Evolutionary conservation across 495 filamentous ascomycete genomes (phyloP).

Genomic region (Astrothelium macrocarpum): DNA sequence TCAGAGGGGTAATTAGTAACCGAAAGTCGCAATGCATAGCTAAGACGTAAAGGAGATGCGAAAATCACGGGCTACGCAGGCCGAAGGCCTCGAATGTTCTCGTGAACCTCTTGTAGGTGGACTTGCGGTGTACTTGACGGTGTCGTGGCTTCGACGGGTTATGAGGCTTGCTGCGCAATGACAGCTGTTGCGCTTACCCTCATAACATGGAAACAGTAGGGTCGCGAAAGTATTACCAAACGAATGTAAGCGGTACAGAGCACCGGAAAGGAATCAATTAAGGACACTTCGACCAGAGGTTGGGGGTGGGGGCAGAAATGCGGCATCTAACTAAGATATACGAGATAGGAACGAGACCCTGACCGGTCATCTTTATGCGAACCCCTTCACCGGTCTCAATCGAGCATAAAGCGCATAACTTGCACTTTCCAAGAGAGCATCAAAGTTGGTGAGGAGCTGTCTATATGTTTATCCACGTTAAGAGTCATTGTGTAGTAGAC

Average conservation of each 20-base stretch:
- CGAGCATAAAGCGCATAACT: no score
- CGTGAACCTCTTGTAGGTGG: not conserved
- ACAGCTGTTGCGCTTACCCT: not conserved
- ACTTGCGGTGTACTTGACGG: not conserved
- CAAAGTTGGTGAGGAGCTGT: no score
- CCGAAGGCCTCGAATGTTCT: not conserved
- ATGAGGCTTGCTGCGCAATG: not conserved
- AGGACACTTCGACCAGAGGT: not conserved
- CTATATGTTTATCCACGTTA: no score
- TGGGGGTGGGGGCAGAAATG: not conserved
- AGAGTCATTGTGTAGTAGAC: no score
- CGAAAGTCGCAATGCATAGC: slow-evolving; percentile 8
- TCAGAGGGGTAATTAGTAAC: slow-evolving; percentile 8
- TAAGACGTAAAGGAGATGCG: not conserved
- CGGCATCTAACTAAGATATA: not conserved
- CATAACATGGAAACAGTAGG: not conserved
- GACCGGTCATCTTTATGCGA: not conserved
- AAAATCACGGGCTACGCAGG: not conserved
- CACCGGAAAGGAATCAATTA: not conserved
- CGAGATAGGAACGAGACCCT: not conserved
- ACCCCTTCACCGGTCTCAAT: not conserved
- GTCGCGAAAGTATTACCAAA: not conserved
- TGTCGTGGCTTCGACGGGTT: not conserved
- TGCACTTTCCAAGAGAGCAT: no score
- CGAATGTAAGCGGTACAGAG: slow-evolving; percentile 9